Conservation (phyloP, 305 asterid genomes). For the Fraxinus sp. region DNA sequence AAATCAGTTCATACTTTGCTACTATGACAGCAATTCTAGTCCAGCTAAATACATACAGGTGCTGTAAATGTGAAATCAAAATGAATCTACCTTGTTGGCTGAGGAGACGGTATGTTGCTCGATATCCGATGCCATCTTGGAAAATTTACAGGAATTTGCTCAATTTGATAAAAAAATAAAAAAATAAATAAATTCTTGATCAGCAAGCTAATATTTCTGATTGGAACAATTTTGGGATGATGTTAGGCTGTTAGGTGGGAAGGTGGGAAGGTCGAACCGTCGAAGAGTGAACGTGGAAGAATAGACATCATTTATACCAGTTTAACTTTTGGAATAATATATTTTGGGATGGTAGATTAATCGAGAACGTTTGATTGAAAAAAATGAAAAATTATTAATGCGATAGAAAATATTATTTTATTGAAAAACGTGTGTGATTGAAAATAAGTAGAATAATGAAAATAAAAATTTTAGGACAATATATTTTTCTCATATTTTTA, state of each 20-base stretch:
- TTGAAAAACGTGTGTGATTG: too few species aligned
- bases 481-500: too few species aligned
- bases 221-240: not conserved
- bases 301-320: too few species aligned
- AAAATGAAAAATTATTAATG: too few species aligned
- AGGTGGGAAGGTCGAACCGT: not conserved
- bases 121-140: constrained; percentile 36
- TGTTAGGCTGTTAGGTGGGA: not conserved
- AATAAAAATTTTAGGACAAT: too few species aligned
- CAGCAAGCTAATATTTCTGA: not conserved
- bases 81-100: constrained; percentile 21
- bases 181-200: not conserved
- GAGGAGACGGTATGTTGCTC: constrained; percentile 26
- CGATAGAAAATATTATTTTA: too few species aligned
- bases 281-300: not conserved
- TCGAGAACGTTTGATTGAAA: too few species aligned
- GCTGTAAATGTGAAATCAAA: not conserved
- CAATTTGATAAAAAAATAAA: not conserved
- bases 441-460: too few species aligned
- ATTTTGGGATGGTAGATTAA: too few species aligned
- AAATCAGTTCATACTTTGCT: not conserved
- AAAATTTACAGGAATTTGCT: not conserved
- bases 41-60: not conserved
- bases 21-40: not conserved
- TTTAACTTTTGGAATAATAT: too few species aligned